Evolutionary conservation across 2,329 filamentous ascomycete genomes (phyloP).

Genomic region (Scedosporium dehoogii): DNA sequence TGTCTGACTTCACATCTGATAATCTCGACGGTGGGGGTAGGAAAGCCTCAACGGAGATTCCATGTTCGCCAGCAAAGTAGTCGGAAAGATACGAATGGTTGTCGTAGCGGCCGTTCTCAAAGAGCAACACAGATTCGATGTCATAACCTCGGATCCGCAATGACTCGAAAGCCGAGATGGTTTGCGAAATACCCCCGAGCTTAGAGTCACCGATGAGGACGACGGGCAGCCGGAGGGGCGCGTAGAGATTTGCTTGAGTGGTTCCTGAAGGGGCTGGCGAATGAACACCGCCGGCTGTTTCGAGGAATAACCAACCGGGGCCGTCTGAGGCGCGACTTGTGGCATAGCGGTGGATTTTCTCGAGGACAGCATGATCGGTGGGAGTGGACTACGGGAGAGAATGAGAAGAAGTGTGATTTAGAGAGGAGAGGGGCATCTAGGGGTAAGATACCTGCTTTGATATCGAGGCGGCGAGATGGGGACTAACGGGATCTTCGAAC

Average conservation of each 20-base stretch:
- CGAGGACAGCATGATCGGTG: conserved; percentile 40
- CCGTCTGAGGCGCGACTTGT: conserved; percentile 28
- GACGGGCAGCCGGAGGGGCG: conserved; percentile 61
- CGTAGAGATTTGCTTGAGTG: conserved; percentile 69
- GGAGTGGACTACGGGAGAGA: conserved; percentile 31
- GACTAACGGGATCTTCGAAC: conserved; percentile 65
- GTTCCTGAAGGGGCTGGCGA: conserved; percentile 68
- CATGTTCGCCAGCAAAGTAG: conserved; percentile 54
- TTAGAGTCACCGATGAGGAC: conserved; percentile 66
- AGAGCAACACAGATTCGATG: conserved; percentile 59
- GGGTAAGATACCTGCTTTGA: conserved; percentile 29
- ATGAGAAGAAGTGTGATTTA: conserved; percentile 7
- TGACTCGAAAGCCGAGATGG: conserved; percentile 73
- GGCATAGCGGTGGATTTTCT: conserved; percentile 35
- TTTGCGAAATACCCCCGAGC: conserved; percentile 70
- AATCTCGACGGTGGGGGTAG: conserved; percentile 47
- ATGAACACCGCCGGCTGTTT: conserved; percentile 75
- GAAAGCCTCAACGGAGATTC: conserved; percentile 46
- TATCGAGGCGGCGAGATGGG: conserved; percentile 57
- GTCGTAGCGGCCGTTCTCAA: conserved; percentile 53
- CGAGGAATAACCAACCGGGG: conserved; percentile 57
- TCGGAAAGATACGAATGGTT: conserved; percentile 58
- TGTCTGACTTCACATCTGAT: conserved; percentile 33
- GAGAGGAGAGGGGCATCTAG: background rate
- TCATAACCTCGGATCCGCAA: conserved; percentile 71